Evolutionary conservation across 352 stramenopile species (phyloP).

Genomic region (Aphanomyces astaci): DNA sequence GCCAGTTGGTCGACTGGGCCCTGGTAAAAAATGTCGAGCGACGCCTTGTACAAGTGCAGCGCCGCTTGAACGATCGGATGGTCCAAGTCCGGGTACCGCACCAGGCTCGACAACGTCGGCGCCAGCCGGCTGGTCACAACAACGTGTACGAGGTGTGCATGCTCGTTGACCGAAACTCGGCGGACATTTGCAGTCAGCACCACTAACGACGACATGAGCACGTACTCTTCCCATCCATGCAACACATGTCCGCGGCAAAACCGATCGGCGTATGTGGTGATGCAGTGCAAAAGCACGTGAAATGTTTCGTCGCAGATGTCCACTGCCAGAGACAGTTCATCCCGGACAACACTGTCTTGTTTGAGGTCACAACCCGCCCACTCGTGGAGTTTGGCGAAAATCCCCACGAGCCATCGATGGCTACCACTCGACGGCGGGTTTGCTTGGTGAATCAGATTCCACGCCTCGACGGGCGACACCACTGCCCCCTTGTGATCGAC

Average conservation of each 20-base stretch:
- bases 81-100: neutral
- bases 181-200: constrained; percentile 10
- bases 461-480: neutral
- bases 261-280: neutral
- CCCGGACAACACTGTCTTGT: neutral
- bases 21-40: constrained; percentile 19
- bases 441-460: too few relatives aligned
- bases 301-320: constrained; percentile 4
- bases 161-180: neutral
- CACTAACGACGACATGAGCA: neutral
- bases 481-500: neutral
- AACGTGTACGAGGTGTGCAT: neutral
- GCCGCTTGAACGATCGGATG: neutral
- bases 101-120: neutral
- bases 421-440: neutral
- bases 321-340: neutral
- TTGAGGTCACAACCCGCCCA: neutral
- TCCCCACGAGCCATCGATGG: neutral
- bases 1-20: constrained; percentile 4
- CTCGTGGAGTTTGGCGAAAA: constrained; percentile 5
- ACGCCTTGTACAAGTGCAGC: constrained; percentile 13
- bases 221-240: neutral
- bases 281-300: neutral
- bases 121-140: neutral
- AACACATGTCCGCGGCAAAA: neutral